Evolutionary conservation across 2,329 filamentous ascomycete species (phyloP), one percentile per base, ranked within the genome.

Genomic region (Pestalotiopsis sp.): DNA sequence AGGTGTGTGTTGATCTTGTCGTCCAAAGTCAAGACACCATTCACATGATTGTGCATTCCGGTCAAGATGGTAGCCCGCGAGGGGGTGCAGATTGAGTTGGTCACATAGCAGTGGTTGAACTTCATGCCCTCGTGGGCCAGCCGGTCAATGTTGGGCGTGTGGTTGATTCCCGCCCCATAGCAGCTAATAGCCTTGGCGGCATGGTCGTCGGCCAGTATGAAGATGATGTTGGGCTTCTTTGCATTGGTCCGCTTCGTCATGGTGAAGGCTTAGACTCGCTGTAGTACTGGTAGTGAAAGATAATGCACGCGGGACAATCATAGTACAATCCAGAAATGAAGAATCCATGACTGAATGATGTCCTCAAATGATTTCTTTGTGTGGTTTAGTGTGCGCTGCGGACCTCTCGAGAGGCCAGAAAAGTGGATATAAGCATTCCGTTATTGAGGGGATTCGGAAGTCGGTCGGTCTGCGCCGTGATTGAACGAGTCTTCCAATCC

Each of bases 161-260:
- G 66, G 71, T 86, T 86, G 72, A 87, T 85, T 4, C 81, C 82
- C 1, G 83, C 82, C 2, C 84, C 84, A 55, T 86, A 86, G 68
- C 77, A 78, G 20, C 77, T 79, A 61, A 85, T 85, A 17, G 83
- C 77, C 70, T 86, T 86, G 57, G 81, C 75, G 7, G 84, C 84
- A 77, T 86, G 84, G 75, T 86, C 84, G 74, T 86, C 84, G 0
- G 84, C 84, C 82, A 86, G 84, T 73, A 86, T 85, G 75, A 86
- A 86, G 66, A 86, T 68, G 67, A 84, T 82, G 68, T 82, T 82
- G 55, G 76, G 74, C 6, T 30, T n/a, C 13, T 52, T 52, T 3
- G 44, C n/a, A 52, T 52, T 52, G 44, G 44, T 3, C 4, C 44
- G 44, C 17, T 52, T 52, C 44, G 44, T 52, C 44, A 52, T 52